Evolutionary conservation across 805 yeast species (phyloP).

Genomic region (Sugiyamaella chiloensis): DNA sequence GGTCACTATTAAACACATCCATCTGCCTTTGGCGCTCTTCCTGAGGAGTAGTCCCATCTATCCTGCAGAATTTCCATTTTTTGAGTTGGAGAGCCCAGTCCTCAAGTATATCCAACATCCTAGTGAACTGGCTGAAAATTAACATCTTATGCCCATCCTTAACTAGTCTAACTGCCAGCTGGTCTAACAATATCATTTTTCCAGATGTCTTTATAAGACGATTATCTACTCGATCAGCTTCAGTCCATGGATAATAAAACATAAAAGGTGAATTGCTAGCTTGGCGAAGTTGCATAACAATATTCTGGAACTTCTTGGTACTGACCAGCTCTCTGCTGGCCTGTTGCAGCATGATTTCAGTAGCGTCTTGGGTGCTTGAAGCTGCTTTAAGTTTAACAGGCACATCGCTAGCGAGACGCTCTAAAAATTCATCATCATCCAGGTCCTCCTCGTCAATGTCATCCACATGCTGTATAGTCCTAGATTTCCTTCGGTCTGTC

Average conservation of each 20-base stretch:
- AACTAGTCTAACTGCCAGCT: slow-evolving; percentile 53
- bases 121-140: slow-evolving; percentile 83
- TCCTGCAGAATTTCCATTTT: slow-evolving; percentile 48
- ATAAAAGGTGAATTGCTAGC: slow-evolving; percentile 84
- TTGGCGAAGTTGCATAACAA: slow-evolving; percentile 79
- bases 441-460: slow-evolving; percentile 5
- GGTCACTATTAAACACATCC: slow-evolving; percentile 43
- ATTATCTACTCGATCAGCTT: slow-evolving; percentile 41
- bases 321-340: slow-evolving; percentile 42
- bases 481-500: neutral
- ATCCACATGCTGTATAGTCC: neutral
- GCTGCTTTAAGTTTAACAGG: neutral
- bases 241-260: slow-evolving; percentile 73
- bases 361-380: slow-evolving; percentile 8
- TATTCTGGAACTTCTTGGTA: slow-evolving; percentile 55
- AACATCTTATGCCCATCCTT: slow-evolving; percentile 61
- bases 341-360: slow-evolving; percentile 22
- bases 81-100: slow-evolving; percentile 66
- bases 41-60: slow-evolving; percentile 75
- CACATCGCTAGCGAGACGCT: slow-evolving; percentile 11
- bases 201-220: slow-evolving; percentile 58
- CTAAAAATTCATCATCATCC: slow-evolving; percentile 33
- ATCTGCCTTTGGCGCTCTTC: slow-evolving; percentile 64
- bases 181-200: slow-evolving; percentile 67
- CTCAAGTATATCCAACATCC: slow-evolving; percentile 73